Evolutionary conservation across 2,329 filamentous ascomycete genomes (phyloP), one percentile per base, ranked within the genome.

Genomic region (Fusarium begoniae): DNA sequence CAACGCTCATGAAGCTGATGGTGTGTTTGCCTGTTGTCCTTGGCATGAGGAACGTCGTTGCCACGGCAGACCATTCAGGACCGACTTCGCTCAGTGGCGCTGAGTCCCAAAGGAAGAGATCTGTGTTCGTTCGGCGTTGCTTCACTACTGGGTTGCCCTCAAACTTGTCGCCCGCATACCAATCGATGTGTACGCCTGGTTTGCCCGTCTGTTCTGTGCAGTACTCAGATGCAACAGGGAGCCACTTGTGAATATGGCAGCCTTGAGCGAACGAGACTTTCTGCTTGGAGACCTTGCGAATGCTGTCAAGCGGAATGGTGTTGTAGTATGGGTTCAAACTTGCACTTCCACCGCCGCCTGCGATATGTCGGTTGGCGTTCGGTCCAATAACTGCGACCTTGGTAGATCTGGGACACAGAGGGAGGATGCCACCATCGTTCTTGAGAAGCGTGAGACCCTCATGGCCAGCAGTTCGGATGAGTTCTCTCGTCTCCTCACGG

Each of bases 21-120:
- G 89, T 91, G 77, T 93, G 91, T 60, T 85, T 88, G 8, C 91
- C 91, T 1, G 86, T 89, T 2, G 87, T 86, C 30, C 85, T 87
- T 0, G 91, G 86, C 0, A 87, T 91, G 28, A 93, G 81, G 40
- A 84, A 86, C 0, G 90, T 90, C 56, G 87, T 92, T 30, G 89
- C 90, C 53, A 89, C 82, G 59, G 90, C 91, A 4, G 90, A 92
- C 86, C 90, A 92, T 61, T 90, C 87, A 0, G 89, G 89, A 0
- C 90, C 88, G 20, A 91, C 86, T 68, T 90, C 84, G 28, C 85
- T 84, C 22, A 88, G 79, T 11, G 91, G 91, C 2, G 90, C 90
- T 7, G 91, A 92, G 74, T 93, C 91, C 90, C 91, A 93, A 5
- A 93, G 84, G 84, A 91, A 92, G 3, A 93, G 85, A 77, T 93